A percentile compares a stretch with the other conserved stretches of the same genome.
Evolutionary conservation across 2,329 filamentous ascomycete species (phyloP).

Genomic region (Aspergillus intermedius): DNA sequence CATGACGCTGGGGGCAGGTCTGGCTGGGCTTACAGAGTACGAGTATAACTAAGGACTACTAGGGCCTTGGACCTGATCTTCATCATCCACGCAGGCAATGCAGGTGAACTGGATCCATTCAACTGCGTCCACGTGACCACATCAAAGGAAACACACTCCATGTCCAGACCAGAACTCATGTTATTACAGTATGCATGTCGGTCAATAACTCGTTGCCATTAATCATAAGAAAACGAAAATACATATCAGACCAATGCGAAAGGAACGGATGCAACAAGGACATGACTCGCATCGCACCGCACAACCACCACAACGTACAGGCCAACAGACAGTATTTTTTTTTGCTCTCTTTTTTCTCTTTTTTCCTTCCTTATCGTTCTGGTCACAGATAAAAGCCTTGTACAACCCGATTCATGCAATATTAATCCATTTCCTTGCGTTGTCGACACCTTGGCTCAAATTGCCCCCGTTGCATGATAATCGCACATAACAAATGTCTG

Average conservation of each 20-base stretch:
- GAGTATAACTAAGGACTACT: no score
- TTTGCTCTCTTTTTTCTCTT: neutral
- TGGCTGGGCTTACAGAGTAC: no score
- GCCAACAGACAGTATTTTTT: neutral
- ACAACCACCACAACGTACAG: neutral
- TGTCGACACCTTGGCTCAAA: no score
- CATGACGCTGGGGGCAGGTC: no score
- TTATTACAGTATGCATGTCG: neutral
- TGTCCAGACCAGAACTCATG: neutral
- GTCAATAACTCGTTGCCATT: slow-evolving; percentile 1
- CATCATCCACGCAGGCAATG: no score
- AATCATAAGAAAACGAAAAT: neutral
- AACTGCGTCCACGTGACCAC: no score
- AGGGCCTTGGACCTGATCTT: no score
- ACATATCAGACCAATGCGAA: neutral
- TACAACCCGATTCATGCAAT: neutral
- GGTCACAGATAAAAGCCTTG: neutral
- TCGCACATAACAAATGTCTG: neutral
- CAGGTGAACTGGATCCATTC: no score
- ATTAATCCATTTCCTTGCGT: neutral
- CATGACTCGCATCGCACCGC: neutral
- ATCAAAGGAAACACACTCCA: neutral
- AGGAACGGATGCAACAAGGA: neutral
- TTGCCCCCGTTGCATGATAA: neutral
- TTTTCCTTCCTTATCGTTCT: neutral